Percentiles rank a stretch among this genome's conserved stretches.
Evolutionary conservation across 495 filamentous ascomycete species (phyloP).

Genomic region (Daldinia caldariorum): DNA sequence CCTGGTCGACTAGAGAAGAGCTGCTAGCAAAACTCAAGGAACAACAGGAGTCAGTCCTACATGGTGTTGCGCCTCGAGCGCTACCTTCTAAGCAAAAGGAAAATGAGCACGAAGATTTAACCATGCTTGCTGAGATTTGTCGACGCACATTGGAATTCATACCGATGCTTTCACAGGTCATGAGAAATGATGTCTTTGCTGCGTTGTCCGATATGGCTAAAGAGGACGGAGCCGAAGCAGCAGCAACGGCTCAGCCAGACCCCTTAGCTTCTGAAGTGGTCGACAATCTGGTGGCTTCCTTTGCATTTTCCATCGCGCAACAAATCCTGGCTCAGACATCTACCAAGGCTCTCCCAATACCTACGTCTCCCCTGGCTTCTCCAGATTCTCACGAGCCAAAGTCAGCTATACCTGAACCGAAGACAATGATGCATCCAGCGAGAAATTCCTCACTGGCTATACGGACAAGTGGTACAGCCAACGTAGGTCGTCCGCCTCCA

Average conservation of each 20-base stretch:
- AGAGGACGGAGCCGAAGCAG: slow-evolving; percentile 35
- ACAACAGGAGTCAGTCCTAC: slow-evolving; percentile 62
- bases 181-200: slow-evolving; percentile 75
- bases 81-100: slow-evolving; percentile 58
- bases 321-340: slow-evolving; percentile 81
- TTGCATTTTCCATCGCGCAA: slow-evolving; percentile 80
- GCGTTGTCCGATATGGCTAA: slow-evolving; percentile 51
- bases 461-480: slow-evolving; percentile 37
- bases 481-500: slow-evolving; percentile 49
- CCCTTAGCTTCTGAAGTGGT: slow-evolving; percentile 63
- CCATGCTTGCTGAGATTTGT: slow-evolving; percentile 82
- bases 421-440: slow-evolving; percentile 71
- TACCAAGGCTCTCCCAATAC: slow-evolving; percentile 72
- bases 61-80: slow-evolving; percentile 61
- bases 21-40: slow-evolving; percentile 66
- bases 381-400: slow-evolving; percentile 60
- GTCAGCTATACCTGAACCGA: slow-evolving; percentile 66
- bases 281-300: slow-evolving; percentile 85
- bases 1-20: slow-evolving; percentile 64
- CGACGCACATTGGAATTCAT: slow-evolving; percentile 82
- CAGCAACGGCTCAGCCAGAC: slow-evolving; percentile 34
- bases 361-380: slow-evolving; percentile 64
- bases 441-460: slow-evolving; percentile 62
- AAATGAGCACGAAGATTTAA: slow-evolving; percentile 75
- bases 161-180: slow-evolving; percentile 75